A percentile compares a stretch with the other conserved stretches of the same genome.
These are phyloP conservation scores for Phaeoacremonium minimum DNA, from an alignment of 2,329 filamentous ascomycete species.

Conservation along the genomic window DNA sequence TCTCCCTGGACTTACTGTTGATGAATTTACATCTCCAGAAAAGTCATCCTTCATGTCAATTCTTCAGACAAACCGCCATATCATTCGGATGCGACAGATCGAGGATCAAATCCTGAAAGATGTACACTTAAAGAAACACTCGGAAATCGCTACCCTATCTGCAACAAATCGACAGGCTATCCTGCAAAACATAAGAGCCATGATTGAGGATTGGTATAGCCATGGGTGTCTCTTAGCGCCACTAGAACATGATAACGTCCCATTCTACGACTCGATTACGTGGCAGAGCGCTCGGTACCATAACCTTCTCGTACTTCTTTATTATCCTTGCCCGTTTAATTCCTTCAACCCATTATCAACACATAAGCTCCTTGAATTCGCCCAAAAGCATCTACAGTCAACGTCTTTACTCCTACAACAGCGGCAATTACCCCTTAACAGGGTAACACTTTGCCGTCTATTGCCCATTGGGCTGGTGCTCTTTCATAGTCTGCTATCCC, in stretches of 20 bases:
- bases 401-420: conserved; percentile 35
- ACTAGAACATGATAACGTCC: conserved; percentile 35
- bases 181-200: conserved; percentile 27
- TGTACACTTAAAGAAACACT: conserved; percentile 25
- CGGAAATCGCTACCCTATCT: conserved; percentile 21
- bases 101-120: conserved; percentile 33
- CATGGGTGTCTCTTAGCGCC: conserved; percentile 38
- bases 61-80: conserved; percentile 37
- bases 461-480: conserved; percentile 30
- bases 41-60: conserved; percentile 30
- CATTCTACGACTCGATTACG: conserved; percentile 38
- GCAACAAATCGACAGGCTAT: conserved; percentile 25
- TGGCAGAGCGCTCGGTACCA: conserved; percentile 39
- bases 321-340: conserved; percentile 36
- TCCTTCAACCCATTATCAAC: conserved; percentile 21
- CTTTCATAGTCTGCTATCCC: conserved; percentile 21
- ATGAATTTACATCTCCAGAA: conserved; percentile 36
- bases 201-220: conserved; percentile 42
- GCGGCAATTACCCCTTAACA: conserved; percentile 36
- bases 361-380: conserved; percentile 29
- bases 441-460: conserved; percentile 32
- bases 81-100: conserved; percentile 37
- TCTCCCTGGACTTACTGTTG: conserved; percentile 36
- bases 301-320: conserved; percentile 35
- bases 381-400: conserved; percentile 35